phyloP scores from a whole-genome alignment of 2,329 filamentous ascomycete genomes.

The Fusarium heterosporum region DNA sequence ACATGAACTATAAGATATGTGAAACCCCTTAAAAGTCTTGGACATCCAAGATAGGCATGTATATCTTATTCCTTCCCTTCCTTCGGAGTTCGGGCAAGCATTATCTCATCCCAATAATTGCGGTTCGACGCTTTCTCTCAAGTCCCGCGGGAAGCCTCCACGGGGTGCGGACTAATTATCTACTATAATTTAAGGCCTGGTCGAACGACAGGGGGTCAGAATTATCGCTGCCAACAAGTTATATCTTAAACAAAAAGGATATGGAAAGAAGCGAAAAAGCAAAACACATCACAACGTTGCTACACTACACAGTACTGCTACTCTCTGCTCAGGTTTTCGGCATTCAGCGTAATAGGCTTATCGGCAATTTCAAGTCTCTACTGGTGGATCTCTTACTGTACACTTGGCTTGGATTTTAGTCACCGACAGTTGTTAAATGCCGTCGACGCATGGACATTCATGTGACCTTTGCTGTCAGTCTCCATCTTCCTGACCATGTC shows the following conservation, averaged over 20 bases:
- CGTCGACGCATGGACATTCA: conserved; percentile 1
- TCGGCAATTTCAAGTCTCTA: not conserved
- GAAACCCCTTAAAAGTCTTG: not conserved
- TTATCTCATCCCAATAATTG: not conserved
- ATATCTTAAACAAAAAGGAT: too few relatives aligned
- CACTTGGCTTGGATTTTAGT: not conserved
- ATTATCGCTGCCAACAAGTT: not conserved
- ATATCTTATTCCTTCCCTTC: not conserved
- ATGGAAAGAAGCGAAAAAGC: conserved; percentile 1
- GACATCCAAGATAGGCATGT: not conserved
- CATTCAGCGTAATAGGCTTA: not conserved
- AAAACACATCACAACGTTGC: not conserved
- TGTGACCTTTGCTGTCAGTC: not conserved
- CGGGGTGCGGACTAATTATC: not conserved
- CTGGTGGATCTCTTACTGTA: not conserved
- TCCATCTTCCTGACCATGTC: not conserved
- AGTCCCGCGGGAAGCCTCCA: not conserved
- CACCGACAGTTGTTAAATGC: conserved; percentile 24
- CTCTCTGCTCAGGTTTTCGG: not conserved
- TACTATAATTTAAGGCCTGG: not conserved
- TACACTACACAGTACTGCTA: not conserved
- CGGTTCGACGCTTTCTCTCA: not conserved
- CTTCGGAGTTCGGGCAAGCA: not conserved
- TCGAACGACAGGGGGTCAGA: not conserved
- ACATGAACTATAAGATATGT: not conserved